Conservation (phyloP, 2,329 filamentous ascomycete genomes). For the Fusarium sp. region DNA sequence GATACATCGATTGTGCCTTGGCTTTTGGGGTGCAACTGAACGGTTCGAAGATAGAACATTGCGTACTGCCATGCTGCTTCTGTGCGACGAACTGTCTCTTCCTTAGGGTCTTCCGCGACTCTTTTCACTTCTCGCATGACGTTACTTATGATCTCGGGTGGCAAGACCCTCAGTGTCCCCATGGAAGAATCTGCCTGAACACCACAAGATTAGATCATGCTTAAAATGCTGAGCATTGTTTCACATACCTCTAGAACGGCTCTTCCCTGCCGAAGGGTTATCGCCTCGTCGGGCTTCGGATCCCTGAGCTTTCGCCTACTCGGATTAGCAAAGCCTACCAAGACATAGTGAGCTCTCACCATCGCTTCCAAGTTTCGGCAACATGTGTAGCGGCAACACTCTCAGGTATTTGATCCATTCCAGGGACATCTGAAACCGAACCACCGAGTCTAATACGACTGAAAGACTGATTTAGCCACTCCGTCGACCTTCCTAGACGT, state of each 20-base stretch:
- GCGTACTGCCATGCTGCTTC: background rate
- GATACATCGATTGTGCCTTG: background rate
- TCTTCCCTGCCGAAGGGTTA: fast-evolving
- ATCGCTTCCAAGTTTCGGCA: background rate
- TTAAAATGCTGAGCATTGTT: background rate
- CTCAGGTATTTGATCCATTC: background rate
- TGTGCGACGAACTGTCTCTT: fast-evolving
- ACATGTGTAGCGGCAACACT: background rate
- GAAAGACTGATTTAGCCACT: background rate
- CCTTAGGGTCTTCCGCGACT: fast-evolving
- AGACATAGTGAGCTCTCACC: fast-evolving
- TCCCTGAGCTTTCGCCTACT: background rate
- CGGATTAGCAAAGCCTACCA: background rate
- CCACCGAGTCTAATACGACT: background rate
- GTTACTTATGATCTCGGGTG: background rate
- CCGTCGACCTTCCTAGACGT: fast-evolving
- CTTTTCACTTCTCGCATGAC: background rate
- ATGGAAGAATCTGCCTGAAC: background rate
- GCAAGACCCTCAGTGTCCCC: fast-evolving
- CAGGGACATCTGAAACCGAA: background rate
- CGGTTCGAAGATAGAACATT: background rate
- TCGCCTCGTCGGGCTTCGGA: background rate
- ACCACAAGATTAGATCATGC: background rate
- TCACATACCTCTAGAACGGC: background rate
- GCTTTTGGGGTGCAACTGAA: background rate